A percentile compares a stretch with the other conserved stretches of the same genome.
These are phyloP conservation scores for Leccinum subrobustum DNA, from an alignment of 1,284 basidiomycete genomes.

Conservation along the genomic window DNA sequence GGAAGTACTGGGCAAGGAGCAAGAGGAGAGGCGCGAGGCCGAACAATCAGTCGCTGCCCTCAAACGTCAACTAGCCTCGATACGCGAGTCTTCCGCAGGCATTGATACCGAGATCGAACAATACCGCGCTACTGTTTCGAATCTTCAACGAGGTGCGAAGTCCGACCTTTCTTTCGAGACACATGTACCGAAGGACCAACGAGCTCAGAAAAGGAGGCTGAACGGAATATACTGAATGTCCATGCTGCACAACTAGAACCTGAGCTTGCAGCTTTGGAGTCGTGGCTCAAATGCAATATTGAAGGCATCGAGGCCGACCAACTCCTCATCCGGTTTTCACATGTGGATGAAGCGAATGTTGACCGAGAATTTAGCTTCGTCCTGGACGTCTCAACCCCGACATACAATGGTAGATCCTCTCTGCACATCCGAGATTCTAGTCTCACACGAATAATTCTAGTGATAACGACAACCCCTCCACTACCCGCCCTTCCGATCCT, in stretches of 20 bases:
- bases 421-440: background rate
- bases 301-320: slow-evolving; percentile 75
- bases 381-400: slow-evolving; percentile 61
- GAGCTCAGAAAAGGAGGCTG: slow-evolving; percentile 65
- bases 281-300: slow-evolving; percentile 59
- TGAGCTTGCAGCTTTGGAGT: slow-evolving; percentile 61
- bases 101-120: slow-evolving; percentile 72
- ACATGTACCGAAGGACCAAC: background rate
- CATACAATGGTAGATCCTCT: slow-evolving; percentile 63
- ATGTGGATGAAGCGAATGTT: slow-evolving; percentile 58
- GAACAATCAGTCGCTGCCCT: slow-evolving; percentile 61
- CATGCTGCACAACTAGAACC: slow-evolving; percentile 55
- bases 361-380: slow-evolving; percentile 73
- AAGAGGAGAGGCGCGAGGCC: slow-evolving; percentile 66
- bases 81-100: slow-evolving; percentile 56
- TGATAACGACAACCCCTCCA: slow-evolving; percentile 65
- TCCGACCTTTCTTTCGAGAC: background rate
- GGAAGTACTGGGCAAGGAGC: slow-evolving; percentile 64
- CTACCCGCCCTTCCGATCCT: slow-evolving; percentile 62
- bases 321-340: slow-evolving; percentile 70
- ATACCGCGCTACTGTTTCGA: slow-evolving; percentile 54
- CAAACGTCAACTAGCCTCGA: slow-evolving; percentile 58
- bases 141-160: slow-evolving; percentile 57
- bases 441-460: slow-evolving; percentile 36
- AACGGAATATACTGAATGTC: slow-evolving; percentile 58